A percentile compares a stretch with the other conserved stretches of the same genome.
Evolutionary conservation across 2,329 filamentous ascomycete genomes (phyloP).

Genomic region (Fusarium sp.): DNA sequence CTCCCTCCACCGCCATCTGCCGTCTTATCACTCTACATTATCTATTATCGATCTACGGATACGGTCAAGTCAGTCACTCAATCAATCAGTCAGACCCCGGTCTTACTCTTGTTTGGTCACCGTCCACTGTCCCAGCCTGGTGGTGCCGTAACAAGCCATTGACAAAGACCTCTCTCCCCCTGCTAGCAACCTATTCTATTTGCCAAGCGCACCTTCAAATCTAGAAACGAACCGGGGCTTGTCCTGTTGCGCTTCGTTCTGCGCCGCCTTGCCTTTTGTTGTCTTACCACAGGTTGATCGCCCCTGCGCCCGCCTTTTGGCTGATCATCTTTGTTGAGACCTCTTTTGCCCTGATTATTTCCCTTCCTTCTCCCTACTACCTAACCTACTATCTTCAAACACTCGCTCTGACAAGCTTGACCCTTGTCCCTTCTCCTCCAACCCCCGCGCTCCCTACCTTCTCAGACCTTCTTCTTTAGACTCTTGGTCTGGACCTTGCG

Average conservation of each 20-base stretch:
- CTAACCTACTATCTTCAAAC: not conserved
- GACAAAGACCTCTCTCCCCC: conserved; percentile 20
- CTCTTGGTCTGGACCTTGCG: conserved; percentile 20
- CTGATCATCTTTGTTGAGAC: conserved; percentile 22
- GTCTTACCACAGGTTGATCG: conserved; percentile 34
- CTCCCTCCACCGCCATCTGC: conserved; percentile 34
- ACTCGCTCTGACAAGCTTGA: not conserved
- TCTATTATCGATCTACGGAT: conserved; percentile 30
- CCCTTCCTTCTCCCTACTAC: conserved; percentile 6
- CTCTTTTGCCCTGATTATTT: conserved; percentile 16
- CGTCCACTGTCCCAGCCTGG: conserved; percentile 34
- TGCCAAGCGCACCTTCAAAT: conserved; percentile 34
- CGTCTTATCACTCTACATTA: conserved; percentile 4
- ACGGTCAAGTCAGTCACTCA: not conserved
- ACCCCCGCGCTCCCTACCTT: conserved; percentile 4
- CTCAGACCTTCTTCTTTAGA: conserved; percentile 17
- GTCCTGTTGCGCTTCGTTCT: conserved; percentile 17
- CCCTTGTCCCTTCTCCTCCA: conserved; percentile 7
- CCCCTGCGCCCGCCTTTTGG: conserved; percentile 27
- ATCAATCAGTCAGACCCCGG: conserved; percentile 13
- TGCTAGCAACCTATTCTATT: conserved; percentile 1
- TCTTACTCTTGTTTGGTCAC: conserved; percentile 17
- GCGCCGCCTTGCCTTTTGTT: conserved; percentile 25
- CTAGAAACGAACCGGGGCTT: conserved; percentile 25
- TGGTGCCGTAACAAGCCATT: conserved; percentile 33